Evolutionary conservation across 2,329 filamentous ascomycete genomes (phyloP).

Genomic region (Akanthomyces dipterigenus): DNA sequence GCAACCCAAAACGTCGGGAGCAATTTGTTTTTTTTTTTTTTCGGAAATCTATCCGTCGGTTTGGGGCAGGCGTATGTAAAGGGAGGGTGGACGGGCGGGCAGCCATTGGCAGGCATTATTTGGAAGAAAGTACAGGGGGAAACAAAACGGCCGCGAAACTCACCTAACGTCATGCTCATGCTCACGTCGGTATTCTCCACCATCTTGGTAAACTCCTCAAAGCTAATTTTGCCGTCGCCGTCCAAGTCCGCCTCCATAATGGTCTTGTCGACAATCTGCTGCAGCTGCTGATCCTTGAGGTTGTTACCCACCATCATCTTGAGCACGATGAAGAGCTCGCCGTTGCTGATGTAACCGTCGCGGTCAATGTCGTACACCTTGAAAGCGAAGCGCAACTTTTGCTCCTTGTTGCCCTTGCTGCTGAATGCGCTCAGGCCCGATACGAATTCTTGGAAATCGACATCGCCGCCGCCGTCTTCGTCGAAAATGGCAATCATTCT

Average conservation of each 20-base stretch:
- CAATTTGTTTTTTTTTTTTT: too few species aligned
- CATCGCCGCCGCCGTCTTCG: conserved; percentile 93
- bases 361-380: conserved; percentile 99
- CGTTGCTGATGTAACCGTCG: conserved; percentile 97
- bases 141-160: too few species aligned
- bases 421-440: conserved; percentile 92
- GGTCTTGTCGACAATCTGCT: conserved; percentile 99
- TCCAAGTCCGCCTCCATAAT: conserved; percentile 99
- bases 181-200: conserved; percentile 85
- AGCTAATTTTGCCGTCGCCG: conserved; percentile 95
- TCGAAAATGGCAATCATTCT: conserved; percentile 99
- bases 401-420: conserved; percentile 97
- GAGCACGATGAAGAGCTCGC: conserved; percentile 96
- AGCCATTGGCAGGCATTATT: too few species aligned
- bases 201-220: conserved; percentile 98
- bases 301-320: conserved; percentile 99
- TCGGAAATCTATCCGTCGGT: conserved; percentile 1
- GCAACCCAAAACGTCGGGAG: too few species aligned
- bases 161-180: conserved; percentile 68
- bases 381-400: conserved; percentile 96
- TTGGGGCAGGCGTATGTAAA: too few species aligned
- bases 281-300: conserved; percentile 95
- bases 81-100: too few species aligned
- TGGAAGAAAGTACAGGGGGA: neutral
- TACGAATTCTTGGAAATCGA: conserved; percentile 98